Conservation (phyloP, 176 grass and related monocot species). For the Areca catechu region DNA sequence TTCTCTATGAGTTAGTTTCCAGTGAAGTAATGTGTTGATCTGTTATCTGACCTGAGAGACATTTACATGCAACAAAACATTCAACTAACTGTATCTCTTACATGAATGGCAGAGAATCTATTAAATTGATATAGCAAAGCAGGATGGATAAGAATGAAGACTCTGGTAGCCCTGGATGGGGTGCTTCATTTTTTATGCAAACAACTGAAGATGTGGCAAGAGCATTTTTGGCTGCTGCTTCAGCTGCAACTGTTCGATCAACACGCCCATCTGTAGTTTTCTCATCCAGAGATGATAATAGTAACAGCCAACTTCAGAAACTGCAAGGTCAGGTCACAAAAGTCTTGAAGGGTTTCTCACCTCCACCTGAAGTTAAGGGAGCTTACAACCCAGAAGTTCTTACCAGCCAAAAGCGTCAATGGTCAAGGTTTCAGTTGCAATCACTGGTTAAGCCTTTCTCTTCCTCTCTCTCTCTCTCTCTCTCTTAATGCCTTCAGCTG, state of each 20-base stretch:
- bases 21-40: no score
- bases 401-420: slow-evolving; percentile 84
- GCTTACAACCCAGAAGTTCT: slow-evolving; percentile 90
- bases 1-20: no score
- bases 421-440: slow-evolving; percentile 85
- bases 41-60: no score
- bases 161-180: slow-evolving; percentile 23
- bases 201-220: slow-evolving; percentile 62
- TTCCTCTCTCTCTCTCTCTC: not conserved
- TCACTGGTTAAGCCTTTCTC: slow-evolving; percentile 40
- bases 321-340: slow-evolving; percentile 69
- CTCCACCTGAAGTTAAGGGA: slow-evolving; percentile 54
- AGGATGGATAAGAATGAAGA: slow-evolving; percentile 22
- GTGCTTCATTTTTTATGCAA: slow-evolving; percentile 40
- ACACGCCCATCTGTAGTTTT: slow-evolving; percentile 50
- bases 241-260: slow-evolving; percentile 53
- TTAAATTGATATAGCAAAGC: no score
- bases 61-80: no score
- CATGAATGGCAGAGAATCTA: no score
- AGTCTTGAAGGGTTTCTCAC: slow-evolving; percentile 65
- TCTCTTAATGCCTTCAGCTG: no score
- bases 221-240: slow-evolving; percentile 53
- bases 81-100: no score
- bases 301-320: slow-evolving; percentile 61
- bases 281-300: slow-evolving; percentile 52